phyloP scores from a whole-genome alignment of 139 green algal genomes.

The Gonium pectorale region DNA sequence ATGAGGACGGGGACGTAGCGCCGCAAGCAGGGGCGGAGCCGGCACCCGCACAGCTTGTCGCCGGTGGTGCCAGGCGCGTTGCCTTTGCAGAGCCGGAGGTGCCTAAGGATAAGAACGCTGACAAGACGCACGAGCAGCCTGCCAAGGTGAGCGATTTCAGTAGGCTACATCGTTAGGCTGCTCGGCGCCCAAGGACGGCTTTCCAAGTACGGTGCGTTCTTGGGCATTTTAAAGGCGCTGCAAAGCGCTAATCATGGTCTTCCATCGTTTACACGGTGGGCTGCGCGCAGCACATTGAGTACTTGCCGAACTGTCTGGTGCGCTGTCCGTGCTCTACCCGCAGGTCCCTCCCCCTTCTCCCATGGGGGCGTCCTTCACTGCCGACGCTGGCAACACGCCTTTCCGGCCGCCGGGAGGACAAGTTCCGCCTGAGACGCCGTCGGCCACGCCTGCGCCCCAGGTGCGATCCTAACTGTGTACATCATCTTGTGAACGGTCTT shows the following conservation, averaged over 20 bases:
- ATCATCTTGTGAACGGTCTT: too few species aligned
- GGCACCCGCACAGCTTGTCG: neutral
- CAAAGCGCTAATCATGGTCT: too few species aligned
- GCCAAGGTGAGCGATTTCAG: neutral
- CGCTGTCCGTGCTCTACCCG: too few species aligned
- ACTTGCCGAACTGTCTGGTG: too few species aligned
- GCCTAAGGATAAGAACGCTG: neutral
- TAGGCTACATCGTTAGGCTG: too few species aligned
- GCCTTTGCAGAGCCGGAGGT: neutral
- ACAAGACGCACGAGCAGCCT: neutral
- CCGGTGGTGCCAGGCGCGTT: slow-evolving; percentile 1
- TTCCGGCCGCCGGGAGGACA: neutral
- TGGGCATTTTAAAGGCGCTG: too few species aligned
- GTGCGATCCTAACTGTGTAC: too few species aligned
- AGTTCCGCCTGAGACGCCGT: neutral
- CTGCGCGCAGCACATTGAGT: too few species aligned
- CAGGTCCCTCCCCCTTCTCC: too few species aligned
- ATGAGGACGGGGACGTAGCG: slow-evolving; percentile 15
- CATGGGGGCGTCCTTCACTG: slow-evolving; percentile 33
- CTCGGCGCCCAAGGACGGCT: too few species aligned
- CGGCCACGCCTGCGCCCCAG: neutral
- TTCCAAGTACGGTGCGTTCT: too few species aligned
- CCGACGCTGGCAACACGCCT: slow-evolving; percentile 20
- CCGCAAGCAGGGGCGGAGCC: neutral
- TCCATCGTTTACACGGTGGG: too few species aligned